Percentiles rank a stretch among this genome's conserved stretches.
Evolutionary conservation across 495 filamentous ascomycete species (phyloP).

Genomic region (Neurospora sp.): DNA sequence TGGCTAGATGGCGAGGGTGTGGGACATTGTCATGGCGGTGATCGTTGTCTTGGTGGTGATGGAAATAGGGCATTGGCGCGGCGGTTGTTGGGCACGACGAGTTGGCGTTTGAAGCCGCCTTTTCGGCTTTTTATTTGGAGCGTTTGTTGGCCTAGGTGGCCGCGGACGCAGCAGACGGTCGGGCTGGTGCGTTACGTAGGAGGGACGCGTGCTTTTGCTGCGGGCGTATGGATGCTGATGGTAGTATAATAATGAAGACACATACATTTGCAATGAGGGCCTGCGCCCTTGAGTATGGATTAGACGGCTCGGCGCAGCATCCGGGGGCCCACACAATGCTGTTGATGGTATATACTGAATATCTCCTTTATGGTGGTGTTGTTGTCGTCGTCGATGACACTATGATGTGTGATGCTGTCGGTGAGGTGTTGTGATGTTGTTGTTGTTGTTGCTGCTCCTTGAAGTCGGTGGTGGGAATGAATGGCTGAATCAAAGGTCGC

Average conservation of each 20-base stretch:
- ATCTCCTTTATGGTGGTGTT: neutral
- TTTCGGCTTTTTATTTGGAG: neutral
- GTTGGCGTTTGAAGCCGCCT: neutral
- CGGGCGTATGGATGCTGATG: neutral
- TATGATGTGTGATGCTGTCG: neutral
- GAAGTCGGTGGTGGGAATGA: neutral
- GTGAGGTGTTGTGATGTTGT: neutral
- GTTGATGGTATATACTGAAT: neutral
- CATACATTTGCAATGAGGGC: constrained; percentile 1
- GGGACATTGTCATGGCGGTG: neutral
- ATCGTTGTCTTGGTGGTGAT: neutral
- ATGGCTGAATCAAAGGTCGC: neutral
- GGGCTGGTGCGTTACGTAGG: neutral
- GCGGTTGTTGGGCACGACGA: neutral
- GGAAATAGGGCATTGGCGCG: neutral
- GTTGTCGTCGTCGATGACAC: neutral
- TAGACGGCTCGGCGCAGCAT: neutral
- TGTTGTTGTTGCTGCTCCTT: neutral
- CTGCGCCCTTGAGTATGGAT: neutral
- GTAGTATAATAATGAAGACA: neutral
- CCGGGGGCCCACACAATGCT: neutral
- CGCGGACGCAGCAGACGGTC: neutral
- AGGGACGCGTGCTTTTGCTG: neutral
- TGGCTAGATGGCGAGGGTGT: neutral
- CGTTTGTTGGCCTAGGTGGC: neutral